phyloP scores from a whole-genome alignment of 441 rosid species.

The Erodium texanum region DNA sequence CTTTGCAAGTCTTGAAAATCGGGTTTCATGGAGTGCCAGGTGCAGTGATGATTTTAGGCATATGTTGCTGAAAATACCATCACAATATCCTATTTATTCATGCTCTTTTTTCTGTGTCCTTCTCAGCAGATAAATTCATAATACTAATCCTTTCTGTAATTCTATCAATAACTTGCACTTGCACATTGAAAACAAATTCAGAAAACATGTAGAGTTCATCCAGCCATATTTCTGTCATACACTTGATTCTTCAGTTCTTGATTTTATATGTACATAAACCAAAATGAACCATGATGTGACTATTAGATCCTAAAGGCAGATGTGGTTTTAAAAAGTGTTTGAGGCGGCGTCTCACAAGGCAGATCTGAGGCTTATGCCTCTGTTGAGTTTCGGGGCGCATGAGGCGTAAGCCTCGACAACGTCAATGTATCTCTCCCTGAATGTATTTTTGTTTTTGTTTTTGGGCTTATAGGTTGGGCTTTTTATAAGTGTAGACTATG shows the following conservation, averaged over 20 bases:
- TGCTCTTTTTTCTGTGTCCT: background rate
- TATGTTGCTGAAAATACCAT: background rate
- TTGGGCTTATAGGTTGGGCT: no score
- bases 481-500: no score
- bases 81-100: background rate
- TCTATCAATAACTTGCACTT: background rate
- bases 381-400: no score
- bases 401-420: no score
- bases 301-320: background rate
- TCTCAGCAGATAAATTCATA: background rate
- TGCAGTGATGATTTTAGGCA: background rate
- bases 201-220: background rate
- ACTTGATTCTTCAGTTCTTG: background rate
- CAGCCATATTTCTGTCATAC: background rate
- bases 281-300: background rate
- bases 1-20: slow-evolving; percentile 1
- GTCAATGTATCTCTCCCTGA: no score
- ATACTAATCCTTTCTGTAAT: background rate
- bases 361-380: no score
- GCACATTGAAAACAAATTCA: background rate
- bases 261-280: background rate
- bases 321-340: no score
- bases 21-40: background rate
- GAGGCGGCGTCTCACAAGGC: no score
- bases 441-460: no score